Percentiles rank a stretch among this genome's conserved stretches.
Evolutionary conservation across 768 basidiomycete genomes (phyloP).

Genomic region (Phanerochaete sordida): DNA sequence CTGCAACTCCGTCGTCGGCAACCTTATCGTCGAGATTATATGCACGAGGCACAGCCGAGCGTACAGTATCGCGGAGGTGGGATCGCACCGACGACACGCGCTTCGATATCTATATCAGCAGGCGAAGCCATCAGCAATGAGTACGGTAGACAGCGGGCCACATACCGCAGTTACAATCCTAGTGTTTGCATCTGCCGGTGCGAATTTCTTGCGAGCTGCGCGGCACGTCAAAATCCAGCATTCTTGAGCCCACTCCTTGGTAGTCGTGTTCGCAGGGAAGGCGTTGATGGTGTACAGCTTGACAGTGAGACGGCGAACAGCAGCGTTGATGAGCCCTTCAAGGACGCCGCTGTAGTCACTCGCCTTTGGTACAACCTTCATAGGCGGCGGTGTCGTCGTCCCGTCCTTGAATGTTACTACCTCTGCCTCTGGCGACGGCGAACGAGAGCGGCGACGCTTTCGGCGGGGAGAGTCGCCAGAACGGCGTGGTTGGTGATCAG

Average conservation of each 20-base stretch:
- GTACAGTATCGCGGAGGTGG: neutral
- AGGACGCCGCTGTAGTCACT: neutral
- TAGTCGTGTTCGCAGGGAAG: neutral
- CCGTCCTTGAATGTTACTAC: neutral
- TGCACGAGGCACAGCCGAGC: neutral
- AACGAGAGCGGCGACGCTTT: neutral
- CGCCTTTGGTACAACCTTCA: neutral
- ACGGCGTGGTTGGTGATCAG: neutral
- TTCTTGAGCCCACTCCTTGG: neutral
- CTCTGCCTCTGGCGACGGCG: neutral
- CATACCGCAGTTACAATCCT: neutral
- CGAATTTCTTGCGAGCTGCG: neutral
- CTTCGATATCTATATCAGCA: neutral
- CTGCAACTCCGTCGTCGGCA: neutral
- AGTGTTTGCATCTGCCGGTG: neutral
- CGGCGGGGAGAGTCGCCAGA: neutral
- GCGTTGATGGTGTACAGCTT: neutral
- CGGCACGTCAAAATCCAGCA: neutral
- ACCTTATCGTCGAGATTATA: no score
- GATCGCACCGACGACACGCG: neutral
- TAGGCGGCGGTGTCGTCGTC: neutral
- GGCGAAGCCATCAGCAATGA: neutral
- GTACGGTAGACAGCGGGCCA: neutral
- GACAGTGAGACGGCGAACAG: neutral
- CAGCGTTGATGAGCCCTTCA: neutral